phyloP scores from a whole-genome alignment of 2,329 filamentous ascomycete species.

The Fusarium palustre region DNA sequence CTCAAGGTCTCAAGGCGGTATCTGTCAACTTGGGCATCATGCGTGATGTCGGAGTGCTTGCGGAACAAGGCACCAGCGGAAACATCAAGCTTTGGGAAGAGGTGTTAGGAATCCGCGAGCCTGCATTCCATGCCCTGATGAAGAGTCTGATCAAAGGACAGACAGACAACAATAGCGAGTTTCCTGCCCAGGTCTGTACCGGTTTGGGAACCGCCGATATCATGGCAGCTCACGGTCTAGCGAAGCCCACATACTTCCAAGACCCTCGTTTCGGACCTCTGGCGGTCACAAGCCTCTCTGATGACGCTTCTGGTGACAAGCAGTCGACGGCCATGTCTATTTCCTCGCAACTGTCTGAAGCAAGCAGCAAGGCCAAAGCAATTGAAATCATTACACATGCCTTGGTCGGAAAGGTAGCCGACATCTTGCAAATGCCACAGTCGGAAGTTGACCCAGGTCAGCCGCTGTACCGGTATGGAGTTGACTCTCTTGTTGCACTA shows the following conservation, averaged over 20 bases:
- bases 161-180: background rate
- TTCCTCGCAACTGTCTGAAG: background rate
- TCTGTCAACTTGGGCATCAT: background rate
- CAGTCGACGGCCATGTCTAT: background rate
- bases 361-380: background rate
- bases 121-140: background rate
- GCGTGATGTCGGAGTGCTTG: background rate
- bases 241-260: background rate
- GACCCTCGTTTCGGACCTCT: background rate
- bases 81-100: background rate
- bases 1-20: background rate
- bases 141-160: background rate
- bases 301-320: background rate
- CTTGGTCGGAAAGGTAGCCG: background rate
- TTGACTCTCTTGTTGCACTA: constrained; percentile 2
- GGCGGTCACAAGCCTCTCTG: background rate
- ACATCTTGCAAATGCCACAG: background rate
- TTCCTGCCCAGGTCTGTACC: background rate
- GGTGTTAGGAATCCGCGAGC: background rate
- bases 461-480: background rate
- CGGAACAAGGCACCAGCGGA: background rate
- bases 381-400: background rate
- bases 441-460: background rate
- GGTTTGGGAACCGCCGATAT: background rate
- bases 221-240: background rate